Percentiles rank a stretch among this genome's conserved stretches.
These are phyloP conservation scores for Coleophoma eucalyptorum DNA, from an alignment of 2,329 filamentous ascomycete species.

Conservation along the genomic window DNA sequence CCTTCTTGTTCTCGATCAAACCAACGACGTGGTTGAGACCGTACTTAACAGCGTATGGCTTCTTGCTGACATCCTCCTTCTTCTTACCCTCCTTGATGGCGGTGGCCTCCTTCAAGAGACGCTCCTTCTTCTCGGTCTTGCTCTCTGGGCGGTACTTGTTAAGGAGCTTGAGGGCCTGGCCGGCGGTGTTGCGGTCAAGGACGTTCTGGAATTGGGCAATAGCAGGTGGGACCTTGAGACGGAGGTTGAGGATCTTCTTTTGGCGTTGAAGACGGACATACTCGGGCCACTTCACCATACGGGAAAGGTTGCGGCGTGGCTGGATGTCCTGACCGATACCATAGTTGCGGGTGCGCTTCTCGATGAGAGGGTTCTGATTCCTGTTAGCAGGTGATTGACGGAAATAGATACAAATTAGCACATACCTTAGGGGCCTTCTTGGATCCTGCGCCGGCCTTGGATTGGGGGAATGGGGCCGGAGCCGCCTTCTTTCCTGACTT, in stretches of 20 bases:
- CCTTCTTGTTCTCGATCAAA: slow-evolving; percentile 99
- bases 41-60: slow-evolving; percentile 99
- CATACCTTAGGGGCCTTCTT: slow-evolving; percentile 98
- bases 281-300: slow-evolving; percentile 99
- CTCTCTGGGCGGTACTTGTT: slow-evolving; percentile 99
- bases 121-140: slow-evolving; percentile 99
- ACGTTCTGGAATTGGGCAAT: slow-evolving; percentile 98
- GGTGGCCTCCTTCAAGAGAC: slow-evolving; percentile 95
- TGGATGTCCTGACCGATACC: slow-evolving; percentile 99
- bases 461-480: slow-evolving; percentile 91
- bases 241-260: slow-evolving; percentile 94
- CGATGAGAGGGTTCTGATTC: slow-evolving; percentile 91
- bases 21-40: slow-evolving; percentile 99
- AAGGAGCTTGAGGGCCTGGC: slow-evolving; percentile 97
- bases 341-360: slow-evolving; percentile 97
- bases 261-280: slow-evolving; percentile 90
- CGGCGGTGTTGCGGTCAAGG: slow-evolving; percentile 93
- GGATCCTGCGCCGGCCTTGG: slow-evolving; percentile 73
- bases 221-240: slow-evolving; percentile 96
- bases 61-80: slow-evolving; percentile 99
- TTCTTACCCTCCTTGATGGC: slow-evolving; percentile 99
- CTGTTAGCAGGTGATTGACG: slow-evolving; percentile 7
- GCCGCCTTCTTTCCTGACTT: slow-evolving; percentile 98
- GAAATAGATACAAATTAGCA: slow-evolving; percentile 23
- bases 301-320: slow-evolving; percentile 89